phyloP scores from a whole-genome alignment of 345 rosid genomes.

The Erucastrum elatum region DNA sequence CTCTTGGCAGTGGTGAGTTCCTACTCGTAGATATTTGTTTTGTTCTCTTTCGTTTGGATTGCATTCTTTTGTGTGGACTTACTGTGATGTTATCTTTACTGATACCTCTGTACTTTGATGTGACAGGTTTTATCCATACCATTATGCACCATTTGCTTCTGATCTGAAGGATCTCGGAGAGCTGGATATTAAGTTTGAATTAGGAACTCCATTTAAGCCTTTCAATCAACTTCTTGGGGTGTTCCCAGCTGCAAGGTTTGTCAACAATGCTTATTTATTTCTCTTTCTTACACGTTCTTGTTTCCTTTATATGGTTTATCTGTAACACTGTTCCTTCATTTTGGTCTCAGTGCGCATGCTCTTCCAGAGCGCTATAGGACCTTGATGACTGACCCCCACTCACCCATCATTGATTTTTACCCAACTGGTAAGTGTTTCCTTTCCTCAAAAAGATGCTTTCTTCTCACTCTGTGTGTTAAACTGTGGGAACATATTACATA shows the following conservation, averaged over 20 bases:
- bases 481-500: background rate
- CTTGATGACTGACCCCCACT: slow-evolving; percentile 85
- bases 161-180: slow-evolving; percentile 84
- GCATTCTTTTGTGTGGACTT: background rate
- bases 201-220: slow-evolving; percentile 89
- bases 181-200: slow-evolving; percentile 65
- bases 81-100: background rate
- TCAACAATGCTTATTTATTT: slow-evolving; percentile 9
- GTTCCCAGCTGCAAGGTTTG: slow-evolving; percentile 93
- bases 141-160: slow-evolving; percentile 53
- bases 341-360: slow-evolving; percentile 92
- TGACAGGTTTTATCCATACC: slow-evolving; percentile 80
- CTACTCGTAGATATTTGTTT: background rate
- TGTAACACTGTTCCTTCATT: slow-evolving; percentile 14
- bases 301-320: background rate
- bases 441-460: background rate
- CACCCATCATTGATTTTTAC: slow-evolving; percentile 89
- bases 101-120: slow-evolving; percentile 28
- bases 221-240: slow-evolving; percentile 95
- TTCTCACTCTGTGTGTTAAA: background rate
- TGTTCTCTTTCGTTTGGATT: background rate
- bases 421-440: slow-evolving; percentile 62
- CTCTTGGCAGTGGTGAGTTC: slow-evolving; percentile 95
- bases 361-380: slow-evolving; percentile 78
- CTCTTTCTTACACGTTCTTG: background rate